Conservation (phyloP, 306 rosid species). For the Fragaria vesca region DNA sequence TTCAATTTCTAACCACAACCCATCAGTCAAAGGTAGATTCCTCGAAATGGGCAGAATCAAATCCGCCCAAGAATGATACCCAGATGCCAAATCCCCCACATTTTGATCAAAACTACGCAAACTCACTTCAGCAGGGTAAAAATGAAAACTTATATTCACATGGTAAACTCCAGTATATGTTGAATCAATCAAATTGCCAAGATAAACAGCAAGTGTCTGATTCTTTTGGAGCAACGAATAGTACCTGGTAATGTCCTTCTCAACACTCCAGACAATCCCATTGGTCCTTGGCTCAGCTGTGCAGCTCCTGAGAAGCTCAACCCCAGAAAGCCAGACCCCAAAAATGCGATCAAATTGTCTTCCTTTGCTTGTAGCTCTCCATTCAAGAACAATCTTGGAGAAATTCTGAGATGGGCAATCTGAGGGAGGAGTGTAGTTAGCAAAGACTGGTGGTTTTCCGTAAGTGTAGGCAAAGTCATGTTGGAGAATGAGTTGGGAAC, state of each 20-base stretch:
- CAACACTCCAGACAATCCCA: constrained; percentile 81
- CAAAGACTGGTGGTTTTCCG: constrained; percentile 64
- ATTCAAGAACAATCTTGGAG: constrained; percentile 69
- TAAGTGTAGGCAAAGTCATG: constrained; percentile 80
- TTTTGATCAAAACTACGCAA: not conserved
- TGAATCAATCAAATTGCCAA: constrained; percentile 58
- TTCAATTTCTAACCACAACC: constrained; percentile 71
- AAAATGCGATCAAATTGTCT: constrained; percentile 87
- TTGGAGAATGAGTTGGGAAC: constrained; percentile 52
- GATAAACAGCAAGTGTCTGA: constrained; percentile 74
- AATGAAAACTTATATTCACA: constrained; percentile 57
- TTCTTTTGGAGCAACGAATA: constrained; percentile 46
- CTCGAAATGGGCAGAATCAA: constrained; percentile 76
- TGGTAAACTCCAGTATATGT: constrained; percentile 87
- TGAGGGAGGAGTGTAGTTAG: constrained; percentile 60
- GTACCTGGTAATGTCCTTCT: constrained; percentile 89
- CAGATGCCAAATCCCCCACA: constrained; percentile 25
- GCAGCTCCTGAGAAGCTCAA: constrained; percentile 86
- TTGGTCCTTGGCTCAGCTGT: constrained; percentile 75
- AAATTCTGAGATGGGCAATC: constrained; percentile 41
- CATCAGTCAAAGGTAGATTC: constrained; percentile 61
- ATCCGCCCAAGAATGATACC: constrained; percentile 59
- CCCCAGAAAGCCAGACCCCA: constrained; percentile 91
- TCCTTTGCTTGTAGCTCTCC: constrained; percentile 78
- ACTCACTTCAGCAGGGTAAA: constrained; percentile 48